These are phyloP conservation scores for Salicornia ramosissima DNA, from an alignment of 148 eudicot genomes.

Conservation along the genomic window DNA sequence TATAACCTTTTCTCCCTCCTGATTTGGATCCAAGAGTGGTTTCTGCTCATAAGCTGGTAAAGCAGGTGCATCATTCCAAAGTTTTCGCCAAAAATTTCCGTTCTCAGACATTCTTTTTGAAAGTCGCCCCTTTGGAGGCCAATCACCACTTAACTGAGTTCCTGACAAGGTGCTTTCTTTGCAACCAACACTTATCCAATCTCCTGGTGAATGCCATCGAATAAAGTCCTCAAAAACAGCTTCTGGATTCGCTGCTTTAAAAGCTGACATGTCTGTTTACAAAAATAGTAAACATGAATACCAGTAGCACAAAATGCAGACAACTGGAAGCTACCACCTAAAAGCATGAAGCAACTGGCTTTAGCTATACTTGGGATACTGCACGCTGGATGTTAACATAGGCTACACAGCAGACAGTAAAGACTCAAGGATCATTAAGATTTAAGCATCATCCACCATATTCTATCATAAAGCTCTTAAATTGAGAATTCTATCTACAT, in stretches of 20 bases:
- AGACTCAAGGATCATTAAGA: neutral
- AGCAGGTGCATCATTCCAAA: constrained; percentile 84
- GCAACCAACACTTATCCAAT: constrained; percentile 64
- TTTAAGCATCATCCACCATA: neutral
- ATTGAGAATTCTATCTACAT: neutral
- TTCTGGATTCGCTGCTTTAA: constrained; percentile 95
- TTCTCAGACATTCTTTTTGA: constrained; percentile 89
- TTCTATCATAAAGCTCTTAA: neutral
- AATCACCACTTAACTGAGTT: constrained; percentile 30
- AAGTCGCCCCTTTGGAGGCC: constrained; percentile 92
- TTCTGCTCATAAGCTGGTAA: constrained; percentile 83
- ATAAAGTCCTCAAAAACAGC: constrained; percentile 95
- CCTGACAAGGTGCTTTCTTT: constrained; percentile 29
- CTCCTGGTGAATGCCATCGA: constrained; percentile 99
- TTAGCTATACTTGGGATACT: neutral
- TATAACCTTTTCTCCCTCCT: constrained; percentile 93
- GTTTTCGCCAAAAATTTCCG: constrained; percentile 84
- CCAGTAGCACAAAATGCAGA: neutral
- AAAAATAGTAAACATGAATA: constrained; percentile 11
- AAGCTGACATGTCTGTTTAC: constrained; percentile 86
- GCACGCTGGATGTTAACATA: neutral
- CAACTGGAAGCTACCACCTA: neutral
- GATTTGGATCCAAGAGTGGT: constrained; percentile 82
- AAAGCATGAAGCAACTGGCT: neutral
- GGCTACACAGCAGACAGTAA: neutral